Percentiles rank a stretch among this genome's conserved stretches.
phyloP scores from a whole-genome alignment of 2,329 filamentous ascomycete genomes.

The Cladosporium oxysporum region DNA sequence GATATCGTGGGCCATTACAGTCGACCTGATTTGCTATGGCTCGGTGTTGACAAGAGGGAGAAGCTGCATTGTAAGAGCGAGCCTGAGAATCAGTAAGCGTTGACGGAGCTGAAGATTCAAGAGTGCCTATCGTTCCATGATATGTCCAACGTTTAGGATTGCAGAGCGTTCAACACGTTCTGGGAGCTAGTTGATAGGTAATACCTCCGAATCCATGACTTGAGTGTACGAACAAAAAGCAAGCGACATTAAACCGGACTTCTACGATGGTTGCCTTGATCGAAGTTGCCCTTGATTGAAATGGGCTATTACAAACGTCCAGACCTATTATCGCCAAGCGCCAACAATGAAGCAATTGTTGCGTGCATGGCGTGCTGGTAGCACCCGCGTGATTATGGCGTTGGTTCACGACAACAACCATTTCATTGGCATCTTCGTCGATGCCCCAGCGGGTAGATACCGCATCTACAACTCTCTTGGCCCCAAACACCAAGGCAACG shows the following conservation, averaged over 20 bases:
- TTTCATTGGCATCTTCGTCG: too few relatives aligned
- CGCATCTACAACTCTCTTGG: too few relatives aligned
- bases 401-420: too few relatives aligned
- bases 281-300: background rate
- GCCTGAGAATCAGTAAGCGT: background rate
- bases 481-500: too few relatives aligned
- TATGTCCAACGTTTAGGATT: background rate
- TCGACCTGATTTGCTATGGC: conserved; percentile 54
- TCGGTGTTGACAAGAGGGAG: conserved; percentile 44
- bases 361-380: too few relatives aligned
- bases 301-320: background rate
- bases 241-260: background rate
- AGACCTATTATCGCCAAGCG: background rate
- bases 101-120: background rate
- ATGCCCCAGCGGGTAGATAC: too few relatives aligned
- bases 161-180: background rate
- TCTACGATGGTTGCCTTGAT: background rate
- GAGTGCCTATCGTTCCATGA: background rate
- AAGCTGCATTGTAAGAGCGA: conserved; percentile 26
- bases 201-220: background rate
- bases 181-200: background rate
- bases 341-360: background rate
- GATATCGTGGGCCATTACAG: conserved; percentile 54
- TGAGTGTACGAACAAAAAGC: background rate
- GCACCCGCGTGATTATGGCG: too few relatives aligned